Conservation (phyloP, 2,329 filamentous ascomycete species). For the Neofusicoccum cordaticola region DNA sequence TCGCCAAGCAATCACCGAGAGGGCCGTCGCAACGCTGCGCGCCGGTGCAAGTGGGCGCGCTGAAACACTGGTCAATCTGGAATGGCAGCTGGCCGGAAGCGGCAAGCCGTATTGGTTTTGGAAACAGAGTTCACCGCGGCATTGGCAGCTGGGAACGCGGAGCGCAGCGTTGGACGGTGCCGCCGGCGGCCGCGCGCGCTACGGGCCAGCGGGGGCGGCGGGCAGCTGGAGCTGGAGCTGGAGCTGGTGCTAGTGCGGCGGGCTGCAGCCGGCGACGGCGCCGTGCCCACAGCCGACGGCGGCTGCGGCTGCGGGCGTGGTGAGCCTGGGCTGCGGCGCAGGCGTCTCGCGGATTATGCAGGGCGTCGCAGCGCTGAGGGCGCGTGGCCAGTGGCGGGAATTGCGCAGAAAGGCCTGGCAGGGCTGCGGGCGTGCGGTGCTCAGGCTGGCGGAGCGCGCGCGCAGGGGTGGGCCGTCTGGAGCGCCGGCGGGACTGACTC, state of each 20-base stretch:
- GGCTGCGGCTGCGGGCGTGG: neutral
- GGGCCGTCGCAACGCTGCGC: neutral
- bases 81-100: constrained; percentile 1
- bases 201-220: neutral
- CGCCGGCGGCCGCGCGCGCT: neutral
- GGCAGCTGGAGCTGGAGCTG: no score
- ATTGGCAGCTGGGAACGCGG: neutral
- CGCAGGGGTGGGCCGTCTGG: constrained; percentile 4
- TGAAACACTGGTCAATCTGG: constrained; percentile 9
- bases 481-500: neutral
- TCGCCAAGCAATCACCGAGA: constrained; percentile 12
- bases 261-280: neutral
- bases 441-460: neutral
- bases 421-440: constrained; percentile 1
- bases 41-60: neutral
- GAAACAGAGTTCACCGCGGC: neutral
- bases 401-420: neutral
- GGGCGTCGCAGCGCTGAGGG: neutral
- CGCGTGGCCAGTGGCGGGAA: neutral
- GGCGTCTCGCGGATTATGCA: neutral
- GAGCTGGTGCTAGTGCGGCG: no score
- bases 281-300: neutral
- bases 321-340: neutral
- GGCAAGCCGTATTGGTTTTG: neutral
- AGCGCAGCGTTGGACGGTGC: neutral